Percentiles rank a stretch among this genome's conserved stretches.
These are phyloP conservation scores for carrot (Daucus carota) DNA, from an alignment of 129 eudicot genomes.

Conservation along the genomic window DNA sequence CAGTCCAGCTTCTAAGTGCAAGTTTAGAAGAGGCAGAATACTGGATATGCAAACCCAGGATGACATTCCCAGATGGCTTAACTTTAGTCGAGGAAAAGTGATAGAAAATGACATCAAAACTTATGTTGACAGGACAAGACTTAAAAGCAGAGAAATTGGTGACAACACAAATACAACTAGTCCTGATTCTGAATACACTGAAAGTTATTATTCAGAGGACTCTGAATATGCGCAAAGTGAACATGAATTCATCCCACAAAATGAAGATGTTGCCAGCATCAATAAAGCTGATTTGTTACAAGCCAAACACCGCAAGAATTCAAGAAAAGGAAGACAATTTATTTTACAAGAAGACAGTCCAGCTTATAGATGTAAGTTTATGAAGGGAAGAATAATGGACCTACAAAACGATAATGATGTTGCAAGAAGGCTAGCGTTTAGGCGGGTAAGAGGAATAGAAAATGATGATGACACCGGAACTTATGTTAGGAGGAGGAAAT, in stretches of 20 bases:
- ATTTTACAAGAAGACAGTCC: constrained; percentile 29
- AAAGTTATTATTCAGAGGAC: constrained; percentile 18
- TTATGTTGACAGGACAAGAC: constrained; percentile 25
- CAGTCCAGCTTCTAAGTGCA: constrained; percentile 24
- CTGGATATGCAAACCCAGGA: constrained; percentile 41
- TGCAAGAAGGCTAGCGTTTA: constrained; percentile 53
- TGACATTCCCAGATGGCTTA: constrained; percentile 47
- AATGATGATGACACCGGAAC: constrained; percentile 22
- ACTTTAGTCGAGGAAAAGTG: constrained; percentile 39
- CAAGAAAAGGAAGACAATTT: constrained; percentile 24
- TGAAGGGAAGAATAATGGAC: constrained; percentile 53
- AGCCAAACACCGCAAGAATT: constrained; percentile 15
- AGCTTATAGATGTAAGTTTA: constrained; percentile 36
- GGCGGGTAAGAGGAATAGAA: constrained; percentile 32
- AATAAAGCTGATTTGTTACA: constrained; percentile 13
- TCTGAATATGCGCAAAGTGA: constrained; percentile 20
- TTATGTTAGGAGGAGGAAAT: constrained; percentile 28
- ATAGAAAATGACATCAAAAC: constrained; percentile 19
- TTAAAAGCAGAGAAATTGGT: constrained; percentile 25
- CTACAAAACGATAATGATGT: constrained; percentile 30
- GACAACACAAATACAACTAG: constrained; percentile 16
- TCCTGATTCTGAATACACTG: constrained; percentile 16
- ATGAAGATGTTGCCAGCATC: constrained; percentile 2
- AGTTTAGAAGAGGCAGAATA: constrained; percentile 55
- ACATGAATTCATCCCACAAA: constrained; percentile 17